Evolutionary conservation across 208 protist genomes (phyloP), one percentile per base, ranked within the genome.

Genomic region (Crithidia fasciculata): DNA sequence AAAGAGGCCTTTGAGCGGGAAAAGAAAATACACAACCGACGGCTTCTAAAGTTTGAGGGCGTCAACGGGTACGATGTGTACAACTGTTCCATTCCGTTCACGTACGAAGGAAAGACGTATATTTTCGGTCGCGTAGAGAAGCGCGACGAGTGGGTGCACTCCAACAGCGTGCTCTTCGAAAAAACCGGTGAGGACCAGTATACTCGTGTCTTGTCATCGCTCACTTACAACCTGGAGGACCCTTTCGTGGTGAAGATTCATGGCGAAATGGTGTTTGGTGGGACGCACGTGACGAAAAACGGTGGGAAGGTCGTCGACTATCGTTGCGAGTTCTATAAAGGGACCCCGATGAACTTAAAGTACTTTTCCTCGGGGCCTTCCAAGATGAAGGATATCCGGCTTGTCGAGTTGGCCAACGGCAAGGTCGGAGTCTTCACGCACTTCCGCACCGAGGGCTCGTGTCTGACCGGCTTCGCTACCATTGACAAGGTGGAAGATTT

Each of bases 11-110:
- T 89, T 71, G 85, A 89, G 66, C 71, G 59, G 9, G 77, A 86
- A 36, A 78, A 75, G 64, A 84, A 82, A 69, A 73, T 84, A 12
- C 78, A 84, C 59, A 72, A 69, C 52, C 63, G 44, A 10, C 15
- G 52, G 13, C 9, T 87, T 4, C 76, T 87, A 9, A 70, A 55
- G 16, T 87, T 87, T 57, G 71, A 87, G 4, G 78, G 78, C 19
- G 78, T 83, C 9, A 75, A 81, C 55, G 78, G 68, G 16, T 82
- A 76, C 61, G 84, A 89, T 52, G 84, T 89, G n/a, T 89, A 89
- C 72, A 89, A 89, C 74, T 86, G 81, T 57, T 89, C 84, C 12
- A 69, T 86, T n/a, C 84, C 84, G 6, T 89, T 89, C 63, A 77
- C 71, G 18, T 86, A 83, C 81, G 69, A 84, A 40, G 84, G 78